A percentile compares a stretch with the other conserved stretches of the same genome.
These are phyloP conservation scores for Rhododendron kiyosumense DNA, from an alignment of 148 eudicot species.

Conservation along the genomic window DNA sequence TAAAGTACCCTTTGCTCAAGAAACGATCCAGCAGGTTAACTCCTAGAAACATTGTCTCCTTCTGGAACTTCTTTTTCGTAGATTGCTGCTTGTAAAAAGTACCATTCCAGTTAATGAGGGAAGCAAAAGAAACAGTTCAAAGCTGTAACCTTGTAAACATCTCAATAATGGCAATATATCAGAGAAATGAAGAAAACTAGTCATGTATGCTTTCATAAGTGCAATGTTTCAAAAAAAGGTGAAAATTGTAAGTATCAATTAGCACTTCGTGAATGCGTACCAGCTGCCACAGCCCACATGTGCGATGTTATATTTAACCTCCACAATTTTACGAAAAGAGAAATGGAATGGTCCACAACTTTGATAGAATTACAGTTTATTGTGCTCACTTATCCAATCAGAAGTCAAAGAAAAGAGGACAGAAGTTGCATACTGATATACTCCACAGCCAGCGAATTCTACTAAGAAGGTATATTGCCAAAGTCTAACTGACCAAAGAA, in stretches of 20 bases:
- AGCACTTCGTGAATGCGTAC: not conserved
- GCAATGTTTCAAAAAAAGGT: no score
- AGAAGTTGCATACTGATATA: not conserved
- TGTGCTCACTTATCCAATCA: not conserved
- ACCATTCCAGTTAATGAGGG: not conserved
- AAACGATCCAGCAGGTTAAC: conserved; percentile 78
- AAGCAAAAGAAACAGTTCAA: not conserved
- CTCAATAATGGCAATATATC: not conserved
- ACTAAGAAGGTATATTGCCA: not conserved
- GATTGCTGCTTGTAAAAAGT: conserved; percentile 47
- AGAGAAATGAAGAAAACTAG: not conserved
- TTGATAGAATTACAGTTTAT: not conserved
- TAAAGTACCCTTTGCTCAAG: conserved; percentile 79
- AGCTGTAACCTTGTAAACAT: not conserved
- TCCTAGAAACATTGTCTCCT: conserved; percentile 78
- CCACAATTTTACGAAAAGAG: not conserved
- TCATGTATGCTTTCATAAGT: not conserved
- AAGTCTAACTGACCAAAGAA: not conserved
- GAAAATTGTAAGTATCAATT: not conserved
- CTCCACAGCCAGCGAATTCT: not conserved
- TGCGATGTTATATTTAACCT: not conserved
- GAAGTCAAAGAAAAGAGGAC: not conserved
- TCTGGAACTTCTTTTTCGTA: conserved; percentile 50
- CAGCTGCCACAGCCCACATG: not conserved
- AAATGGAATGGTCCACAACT: not conserved